Conservation (phyloP, 2,329 filamentous ascomycete genomes). For the Alternaria sp. region DNA sequence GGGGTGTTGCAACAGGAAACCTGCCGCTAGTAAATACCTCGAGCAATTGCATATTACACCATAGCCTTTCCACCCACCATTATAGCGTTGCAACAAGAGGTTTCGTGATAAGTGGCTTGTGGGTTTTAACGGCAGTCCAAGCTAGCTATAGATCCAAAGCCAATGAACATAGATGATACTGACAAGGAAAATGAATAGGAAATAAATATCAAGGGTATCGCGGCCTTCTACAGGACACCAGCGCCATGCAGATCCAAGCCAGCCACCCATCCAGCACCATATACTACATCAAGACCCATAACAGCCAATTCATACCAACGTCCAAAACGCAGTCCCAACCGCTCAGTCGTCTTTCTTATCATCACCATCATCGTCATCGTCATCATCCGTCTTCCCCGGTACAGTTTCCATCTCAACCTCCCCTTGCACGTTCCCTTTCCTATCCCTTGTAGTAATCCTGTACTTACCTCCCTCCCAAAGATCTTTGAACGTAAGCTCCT, state of each 20-base stretch:
- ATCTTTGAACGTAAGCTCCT: constrained; percentile 95
- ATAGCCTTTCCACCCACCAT: too few relatives aligned
- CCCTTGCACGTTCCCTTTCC: constrained; percentile 38
- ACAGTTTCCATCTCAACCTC: constrained; percentile 46
- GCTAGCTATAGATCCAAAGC: not conserved
- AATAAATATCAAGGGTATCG: constrained; percentile 3
- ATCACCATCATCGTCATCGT: constrained; percentile 29
- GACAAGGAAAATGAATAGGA: not conserved
- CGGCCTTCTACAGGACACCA: not conserved
- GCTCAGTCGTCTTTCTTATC: constrained; percentile 3
- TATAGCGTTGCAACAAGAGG: not conserved
- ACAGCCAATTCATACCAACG: not conserved
- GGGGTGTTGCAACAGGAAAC: too few relatives aligned
- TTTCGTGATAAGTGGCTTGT: not conserved
- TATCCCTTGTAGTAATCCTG: constrained; percentile 41
- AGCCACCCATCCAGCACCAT: not conserved
- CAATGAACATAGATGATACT: not conserved
- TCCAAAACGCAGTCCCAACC: not conserved
- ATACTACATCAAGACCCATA: not conserved
- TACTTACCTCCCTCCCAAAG: constrained; percentile 86
- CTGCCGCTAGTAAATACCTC: too few relatives aligned
- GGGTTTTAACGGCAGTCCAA: not conserved
- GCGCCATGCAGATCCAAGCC: not conserved
- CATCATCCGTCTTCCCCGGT: constrained; percentile 37
- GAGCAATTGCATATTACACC: too few relatives aligned